Evolutionary conservation across 306 rosid species (phyloP).

Genomic region (Cyamopsis tetragonoloba): DNA sequence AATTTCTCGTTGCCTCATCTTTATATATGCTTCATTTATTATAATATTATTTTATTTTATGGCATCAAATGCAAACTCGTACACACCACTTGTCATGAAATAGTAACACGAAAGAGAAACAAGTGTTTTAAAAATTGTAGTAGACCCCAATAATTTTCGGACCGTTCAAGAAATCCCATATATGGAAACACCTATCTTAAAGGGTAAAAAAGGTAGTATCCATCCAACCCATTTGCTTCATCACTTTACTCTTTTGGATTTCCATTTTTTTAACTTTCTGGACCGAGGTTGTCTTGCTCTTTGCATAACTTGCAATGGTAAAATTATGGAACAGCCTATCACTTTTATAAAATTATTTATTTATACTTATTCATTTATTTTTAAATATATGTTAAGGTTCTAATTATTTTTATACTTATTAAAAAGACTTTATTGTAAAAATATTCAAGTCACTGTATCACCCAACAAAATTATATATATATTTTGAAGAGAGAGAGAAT

Average conservation of each 20-base stretch:
- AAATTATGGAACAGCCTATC: no score
- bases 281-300: slow-evolving; percentile 20
- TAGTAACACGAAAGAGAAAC: neutral
- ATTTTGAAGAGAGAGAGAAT: neutral
- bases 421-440: no score
- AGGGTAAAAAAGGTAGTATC: slow-evolving; percentile 22
- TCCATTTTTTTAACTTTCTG: slow-evolving; percentile 23
- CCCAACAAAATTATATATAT: no score
- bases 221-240: slow-evolving; percentile 16
- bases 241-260: slow-evolving; percentile 27
- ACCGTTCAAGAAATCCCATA: slow-evolving; percentile 42
- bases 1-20: no score
- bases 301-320: slow-evolving; percentile 1
- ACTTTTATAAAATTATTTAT: no score
- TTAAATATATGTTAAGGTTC: no score
- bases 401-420: no score
- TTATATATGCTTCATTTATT: no score
- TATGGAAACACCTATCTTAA: slow-evolving; percentile 37
- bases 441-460: no score
- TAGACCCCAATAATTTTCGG: slow-evolving; percentile 31
- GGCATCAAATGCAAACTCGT: slow-evolving; percentile 7
- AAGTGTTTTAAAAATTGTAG: neutral
- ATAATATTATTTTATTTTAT: neutral
- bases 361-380: neutral
- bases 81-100: slow-evolving; percentile 8